Conservation (phyloP, 495 filamentous ascomycete genomes). For the Barbatosphaeria neglecta region DNA sequence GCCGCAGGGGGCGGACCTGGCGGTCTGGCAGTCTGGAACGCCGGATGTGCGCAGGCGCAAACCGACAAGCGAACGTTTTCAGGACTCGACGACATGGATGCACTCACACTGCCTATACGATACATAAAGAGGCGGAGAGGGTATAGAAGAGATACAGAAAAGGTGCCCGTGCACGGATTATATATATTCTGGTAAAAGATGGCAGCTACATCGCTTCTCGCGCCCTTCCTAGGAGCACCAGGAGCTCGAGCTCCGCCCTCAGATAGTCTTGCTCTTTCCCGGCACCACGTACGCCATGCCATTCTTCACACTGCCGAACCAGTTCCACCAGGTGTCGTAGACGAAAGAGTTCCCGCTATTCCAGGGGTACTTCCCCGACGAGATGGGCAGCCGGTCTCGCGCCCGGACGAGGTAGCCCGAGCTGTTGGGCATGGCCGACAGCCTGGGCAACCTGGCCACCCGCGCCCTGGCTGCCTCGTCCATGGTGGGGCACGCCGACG, state of each 20-base stretch:
- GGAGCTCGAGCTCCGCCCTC: background rate
- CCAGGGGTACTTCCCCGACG: slow-evolving; percentile 21
- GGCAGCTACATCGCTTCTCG: too few relatives aligned
- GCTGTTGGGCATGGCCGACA: slow-evolving; percentile 13
- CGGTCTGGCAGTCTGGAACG: too few relatives aligned
- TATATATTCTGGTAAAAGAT: too few relatives aligned
- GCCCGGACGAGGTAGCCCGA: slow-evolving; percentile 23
- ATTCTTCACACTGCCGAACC: slow-evolving; percentile 16
- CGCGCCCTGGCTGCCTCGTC: slow-evolving; percentile 5
- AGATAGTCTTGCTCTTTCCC: slow-evolving; percentile 1
- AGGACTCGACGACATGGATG: too few relatives aligned
- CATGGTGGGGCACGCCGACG: slow-evolving; percentile 14
- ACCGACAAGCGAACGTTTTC: too few relatives aligned
- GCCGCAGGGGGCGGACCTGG: too few relatives aligned
- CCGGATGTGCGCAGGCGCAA: too few relatives aligned
- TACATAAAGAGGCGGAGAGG: too few relatives aligned
- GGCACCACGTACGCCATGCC: slow-evolving; percentile 17
- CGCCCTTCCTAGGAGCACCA: too few relatives aligned
- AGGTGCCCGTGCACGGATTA: too few relatives aligned
- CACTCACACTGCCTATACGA: too few relatives aligned
- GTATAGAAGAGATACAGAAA: too few relatives aligned
- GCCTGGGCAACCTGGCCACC: slow-evolving; percentile 7
- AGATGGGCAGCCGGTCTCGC: slow-evolving; percentile 16
- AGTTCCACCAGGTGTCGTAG: slow-evolving; percentile 13
- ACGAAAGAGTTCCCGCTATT: slow-evolving; percentile 17